Evolutionary conservation across 176 grass and related monocot genomes (phyloP), one percentile per base, ranked within the genome.

Genomic region (Oryza meyeriana): DNA sequence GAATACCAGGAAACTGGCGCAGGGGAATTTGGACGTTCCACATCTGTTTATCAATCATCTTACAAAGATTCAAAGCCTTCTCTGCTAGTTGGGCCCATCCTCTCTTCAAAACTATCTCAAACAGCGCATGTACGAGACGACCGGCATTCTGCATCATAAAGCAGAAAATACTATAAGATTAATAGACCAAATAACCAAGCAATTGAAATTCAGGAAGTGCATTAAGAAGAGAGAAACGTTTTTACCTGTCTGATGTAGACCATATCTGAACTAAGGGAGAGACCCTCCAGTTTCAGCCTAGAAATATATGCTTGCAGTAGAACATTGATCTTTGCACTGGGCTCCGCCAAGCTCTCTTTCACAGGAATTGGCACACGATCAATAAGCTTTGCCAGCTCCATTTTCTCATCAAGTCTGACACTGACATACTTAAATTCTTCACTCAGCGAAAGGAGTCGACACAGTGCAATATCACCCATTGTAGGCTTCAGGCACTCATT

Each of bases 11-110:
- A 66, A 98, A 98, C 65, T 98, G 95, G 27, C 92, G 88, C 61
- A 98, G 65, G 13, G 95, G 95, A 75, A 87, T 94, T 81, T 98
- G 95, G 55, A 98, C 92, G 44, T 68, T 98, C 95, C 95, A 98
- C 92, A 98, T 98, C 48, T 94, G 92, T 69, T 94, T 94, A 85
- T 98, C 90, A 40, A 98, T 82, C 95, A 98, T 98, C 88, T 95
- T 98, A 85, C 90, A 98, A 77, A 98, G 86, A 87, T 94, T 98
- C 41, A 98, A 84, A 24, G 95, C 95, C 72, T 95, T 98, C 82
- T 94, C 90, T 52, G 95, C 74, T 85, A 98, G 68, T 66, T 98
- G 88, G 83, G 95, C 92, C 95, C 95, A 98, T 64, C 95, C 95
- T 59, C 90, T 92, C 84, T 98, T 98, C 84, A 94, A 48, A 69